Conservation (phyloP, 305 asterid species). For the Solanum hybrid region DNA sequence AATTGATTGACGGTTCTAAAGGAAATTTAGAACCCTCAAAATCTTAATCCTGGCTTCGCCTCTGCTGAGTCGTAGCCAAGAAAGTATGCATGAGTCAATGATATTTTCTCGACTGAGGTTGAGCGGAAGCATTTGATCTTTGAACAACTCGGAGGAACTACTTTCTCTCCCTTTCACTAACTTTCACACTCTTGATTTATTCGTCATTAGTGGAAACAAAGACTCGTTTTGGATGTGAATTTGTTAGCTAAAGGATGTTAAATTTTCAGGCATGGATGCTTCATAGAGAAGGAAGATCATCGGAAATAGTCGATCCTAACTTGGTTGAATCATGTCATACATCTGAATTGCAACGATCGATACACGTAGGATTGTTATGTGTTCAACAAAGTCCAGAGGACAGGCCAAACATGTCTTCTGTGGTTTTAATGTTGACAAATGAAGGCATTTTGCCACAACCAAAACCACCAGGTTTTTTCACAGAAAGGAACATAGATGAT, state of each 20-base stretch:
- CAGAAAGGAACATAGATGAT: slow-evolving; percentile 13
- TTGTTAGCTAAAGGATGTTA: background rate
- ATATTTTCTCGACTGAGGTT: background rate
- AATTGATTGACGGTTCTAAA: no score
- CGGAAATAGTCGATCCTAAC: slow-evolving; percentile 19
- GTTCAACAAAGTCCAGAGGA: slow-evolving; percentile 37
- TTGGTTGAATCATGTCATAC: background rate
- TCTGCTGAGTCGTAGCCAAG: background rate
- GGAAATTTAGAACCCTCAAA: no score
- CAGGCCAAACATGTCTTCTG: slow-evolving; percentile 46
- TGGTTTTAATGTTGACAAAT: slow-evolving; percentile 36
- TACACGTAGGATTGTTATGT: slow-evolving; percentile 39
- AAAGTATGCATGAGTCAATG: background rate
- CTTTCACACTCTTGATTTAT: background rate
- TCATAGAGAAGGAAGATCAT: slow-evolving; percentile 20
- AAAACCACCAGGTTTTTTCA: slow-evolving; percentile 40
- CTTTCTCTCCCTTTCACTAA: background rate
- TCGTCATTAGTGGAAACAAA: background rate
- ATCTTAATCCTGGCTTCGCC: no score
- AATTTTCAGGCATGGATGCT: slow-evolving; percentile 26
- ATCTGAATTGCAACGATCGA: slow-evolving; percentile 17
- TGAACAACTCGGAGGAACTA: background rate
- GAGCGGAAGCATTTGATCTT: background rate
- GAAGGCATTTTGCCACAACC: slow-evolving; percentile 29
- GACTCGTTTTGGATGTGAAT: background rate